Evolutionary conservation across 345 rosid species (phyloP).

Genomic region (Arabis hirsuta): DNA sequence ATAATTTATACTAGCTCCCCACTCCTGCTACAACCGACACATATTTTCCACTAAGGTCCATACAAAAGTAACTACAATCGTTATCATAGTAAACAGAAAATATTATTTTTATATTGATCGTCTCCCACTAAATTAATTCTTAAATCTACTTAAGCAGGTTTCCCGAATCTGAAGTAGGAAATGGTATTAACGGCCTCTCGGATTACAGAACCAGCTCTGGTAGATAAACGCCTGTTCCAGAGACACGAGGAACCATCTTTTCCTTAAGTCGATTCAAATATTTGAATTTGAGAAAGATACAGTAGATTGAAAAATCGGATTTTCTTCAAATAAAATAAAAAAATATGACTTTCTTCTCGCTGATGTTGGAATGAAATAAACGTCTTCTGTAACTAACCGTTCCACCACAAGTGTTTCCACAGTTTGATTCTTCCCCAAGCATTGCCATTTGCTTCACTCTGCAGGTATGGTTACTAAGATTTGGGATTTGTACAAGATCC

Average conservation of each 20-base stretch:
- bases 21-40: no score
- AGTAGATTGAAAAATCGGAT: not conserved
- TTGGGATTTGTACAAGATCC: not conserved
- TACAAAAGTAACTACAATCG: no score
- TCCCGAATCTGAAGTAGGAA: not conserved
- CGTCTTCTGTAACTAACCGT: constrained; percentile 2
- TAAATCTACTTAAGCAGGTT: no score
- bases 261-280: not conserved
- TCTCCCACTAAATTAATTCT: no score
- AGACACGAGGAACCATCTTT: constrained; percentile 4
- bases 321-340: constrained; percentile 4
- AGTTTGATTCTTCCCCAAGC: constrained; percentile 71
- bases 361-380: not conserved
- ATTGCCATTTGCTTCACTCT: constrained; percentile 80
- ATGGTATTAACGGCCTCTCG: not conserved
- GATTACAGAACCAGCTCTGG: constrained; percentile 33
- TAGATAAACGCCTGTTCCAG: constrained; percentile 27
- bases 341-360: not conserved
- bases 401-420: constrained; percentile 60
- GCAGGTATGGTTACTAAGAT: constrained; percentile 73
- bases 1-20: no score
- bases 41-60: no score
- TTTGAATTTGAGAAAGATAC: not conserved
- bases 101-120: no score
- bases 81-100: no score